These are phyloP conservation scores for Pseudogymnoascus verrucosus DNA, from an alignment of 2,329 filamentous ascomycete genomes.

Conservation along the genomic window DNA sequence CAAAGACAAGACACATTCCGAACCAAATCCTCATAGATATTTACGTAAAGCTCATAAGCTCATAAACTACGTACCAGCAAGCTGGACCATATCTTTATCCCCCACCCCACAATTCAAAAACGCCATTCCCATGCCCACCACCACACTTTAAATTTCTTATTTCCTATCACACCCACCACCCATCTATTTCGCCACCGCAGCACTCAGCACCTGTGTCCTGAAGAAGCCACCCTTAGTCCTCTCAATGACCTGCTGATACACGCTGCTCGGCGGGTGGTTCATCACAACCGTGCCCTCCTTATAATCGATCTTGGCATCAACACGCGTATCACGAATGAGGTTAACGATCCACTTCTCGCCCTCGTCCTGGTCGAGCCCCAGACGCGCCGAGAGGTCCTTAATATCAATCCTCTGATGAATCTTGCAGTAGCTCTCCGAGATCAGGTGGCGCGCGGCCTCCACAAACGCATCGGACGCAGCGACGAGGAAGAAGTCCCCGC, in stretches of 20 bases:
- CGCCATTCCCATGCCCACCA: conserved; percentile 2
- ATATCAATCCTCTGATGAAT: conserved; percentile 99
- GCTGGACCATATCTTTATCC: conserved; percentile 10
- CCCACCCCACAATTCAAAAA: background rate
- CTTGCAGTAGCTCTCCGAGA: conserved; percentile 99
- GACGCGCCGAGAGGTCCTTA: conserved; percentile 84
- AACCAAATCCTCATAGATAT: conserved; percentile 6
- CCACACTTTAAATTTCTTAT: background rate
- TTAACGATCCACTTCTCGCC: conserved; percentile 99
- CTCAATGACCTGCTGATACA: conserved; percentile 99
- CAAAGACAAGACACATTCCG: background rate
- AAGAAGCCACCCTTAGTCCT: conserved; percentile 98
- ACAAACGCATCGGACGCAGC: conserved; percentile 81
- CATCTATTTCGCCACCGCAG: conserved; percentile 30
- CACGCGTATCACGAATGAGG: conserved; percentile 91
- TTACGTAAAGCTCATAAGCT: conserved; percentile 10
- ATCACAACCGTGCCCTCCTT: conserved; percentile 97
- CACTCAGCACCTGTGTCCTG: conserved; percentile 84
- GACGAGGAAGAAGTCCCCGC: conserved; percentile 90
- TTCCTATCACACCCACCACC: background rate
- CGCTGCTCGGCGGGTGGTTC: conserved; percentile 97
- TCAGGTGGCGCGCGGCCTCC: conserved; percentile 87
- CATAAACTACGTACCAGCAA: conserved; percentile 9
- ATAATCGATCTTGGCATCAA: conserved; percentile 99
- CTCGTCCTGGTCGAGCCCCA: conserved; percentile 86